Evolutionary conservation across 2,329 filamentous ascomycete genomes (phyloP), one percentile per base, ranked within the genome.

Genomic region (Diaporthe citrichinensis): DNA sequence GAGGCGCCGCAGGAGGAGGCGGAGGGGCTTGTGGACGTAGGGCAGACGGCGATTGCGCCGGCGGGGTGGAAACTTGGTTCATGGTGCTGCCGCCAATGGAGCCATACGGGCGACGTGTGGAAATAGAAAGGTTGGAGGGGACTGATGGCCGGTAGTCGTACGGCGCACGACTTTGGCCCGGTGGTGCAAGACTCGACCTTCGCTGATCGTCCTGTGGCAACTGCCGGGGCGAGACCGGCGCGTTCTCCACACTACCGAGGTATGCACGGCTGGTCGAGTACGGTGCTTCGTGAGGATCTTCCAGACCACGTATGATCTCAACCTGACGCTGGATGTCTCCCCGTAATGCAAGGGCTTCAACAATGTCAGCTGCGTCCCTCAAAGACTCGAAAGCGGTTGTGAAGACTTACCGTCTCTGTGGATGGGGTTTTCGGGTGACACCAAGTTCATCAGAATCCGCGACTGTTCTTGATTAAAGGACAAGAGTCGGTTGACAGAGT

Each of bases 391-490:
- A 68, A 59, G 71, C 76, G 23, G 39, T 46, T 72, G 76, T 77
- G 74, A 59, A 72, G 77, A 86, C 94, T 85, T 89, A 97, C 95
- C 91, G 84, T 98, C 96, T 81, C 94, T 93, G 83, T 97, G 92
- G 65, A 97, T 87, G 55, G 92, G 89, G 79, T 93, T 94, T 72
- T 98, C 95, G 5, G 91, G 90, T 81, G 92, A 92, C 4, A 95
- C 90, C 73, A 98, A 86, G 20, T 92, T 90, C 74, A 95, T 88
- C 36, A 98, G 86, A 72, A 93, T 91, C 78, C 93, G 92, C 10
- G 95, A 93, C 76, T 98, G 89, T 72, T 98, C 95, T 81, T 96
- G 93, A 82, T 95, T 97, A 88, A 95, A 95, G 85, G 97, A 87
- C 53, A 90, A 84, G 74, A 92, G 80, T 7, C 94, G 92, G 78